Evolutionary conservation across 2,329 filamentous ascomycete genomes (phyloP), one percentile per base, ranked within the genome.

Genomic region (Rachicladosporium sp.): DNA sequence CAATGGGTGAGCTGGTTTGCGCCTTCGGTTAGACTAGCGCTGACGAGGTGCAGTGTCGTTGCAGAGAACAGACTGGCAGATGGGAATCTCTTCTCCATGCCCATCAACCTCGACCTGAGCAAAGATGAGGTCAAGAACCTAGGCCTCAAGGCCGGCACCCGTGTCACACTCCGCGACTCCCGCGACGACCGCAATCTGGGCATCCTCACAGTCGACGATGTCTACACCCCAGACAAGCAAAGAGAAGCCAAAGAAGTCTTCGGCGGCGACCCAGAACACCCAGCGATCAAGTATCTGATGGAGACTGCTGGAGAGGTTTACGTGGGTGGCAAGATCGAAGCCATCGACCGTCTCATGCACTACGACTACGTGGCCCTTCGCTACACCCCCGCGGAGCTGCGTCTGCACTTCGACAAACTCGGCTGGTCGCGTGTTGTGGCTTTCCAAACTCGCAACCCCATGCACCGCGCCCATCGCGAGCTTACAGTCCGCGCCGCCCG

Each of bases 381-480:
- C 71, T 96, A 89, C 69, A 93, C 91, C 8, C 91, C 91, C 48
- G 81, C 91, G 36, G 91, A 98, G 70, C 75, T 98, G 56, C 85
- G 91, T 56, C 72, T 85, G 49, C 89, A 96, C 73, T 98, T 98
- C 61, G 91, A 96, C 74, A 98, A 98, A 77, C 86, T 98, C 55
- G 91, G 91, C 68, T 98, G 91, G 91, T 80, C 83, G 65, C 81
- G 82, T 64, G 89, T 98, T 53, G 91, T 98, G 49, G 91, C 91
- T 59, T 98, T 98, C 82, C 91, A 98, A 75, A 98, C 91, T 50
- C 64, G 88, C 64, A 98, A 98, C 70, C 91, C 91, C 54, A 98
- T 98, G 91, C 91, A 98, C 73, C 83, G 91, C 58, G 91, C 91
- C 62, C 91, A 98, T 69, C 79, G 91, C 67, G 91, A 98, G 71